These are phyloP conservation scores for Gamsiella multidivaricata DNA, from an alignment of 192 early-diverging fungal species.

Conservation along the genomic window DNA sequence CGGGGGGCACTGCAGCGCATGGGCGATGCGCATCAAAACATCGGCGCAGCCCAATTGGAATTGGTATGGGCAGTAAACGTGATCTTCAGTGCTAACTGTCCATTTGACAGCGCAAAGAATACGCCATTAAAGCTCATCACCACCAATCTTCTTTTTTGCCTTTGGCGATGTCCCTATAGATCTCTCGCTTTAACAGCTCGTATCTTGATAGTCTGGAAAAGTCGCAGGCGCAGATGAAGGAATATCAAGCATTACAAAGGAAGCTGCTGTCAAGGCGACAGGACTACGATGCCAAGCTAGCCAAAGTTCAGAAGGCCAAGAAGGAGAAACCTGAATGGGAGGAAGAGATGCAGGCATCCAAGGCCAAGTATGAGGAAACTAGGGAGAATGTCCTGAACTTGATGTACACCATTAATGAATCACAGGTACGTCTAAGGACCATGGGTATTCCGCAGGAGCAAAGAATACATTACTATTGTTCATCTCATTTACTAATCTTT, in stretches of 20 bases:
- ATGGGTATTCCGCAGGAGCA: too few species aligned
- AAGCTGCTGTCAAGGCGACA: slow-evolving; percentile 90
- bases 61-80: slow-evolving; percentile 29
- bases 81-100: too few species aligned
- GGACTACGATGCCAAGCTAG: slow-evolving; percentile 93
- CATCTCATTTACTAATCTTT: too few species aligned
- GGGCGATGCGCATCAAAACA: slow-evolving; percentile 53
- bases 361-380: slow-evolving; percentile 95
- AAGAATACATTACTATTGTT: too few species aligned
- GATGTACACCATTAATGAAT: slow-evolving; percentile 87
- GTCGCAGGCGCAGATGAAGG: slow-evolving; percentile 49
- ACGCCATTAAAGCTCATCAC: too few species aligned
- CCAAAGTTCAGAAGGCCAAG: slow-evolving; percentile 89
- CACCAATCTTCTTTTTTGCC: not conserved
- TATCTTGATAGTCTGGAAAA: slow-evolving; percentile 40
- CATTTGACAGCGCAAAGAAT: too few species aligned
- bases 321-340: slow-evolving; percentile 93
- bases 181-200: slow-evolving; percentile 36
- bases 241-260: slow-evolving; percentile 70
- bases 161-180: slow-evolving; percentile 25
- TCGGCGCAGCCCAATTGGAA: slow-evolving; percentile 39
- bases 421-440: slow-evolving; percentile 85
- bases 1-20: slow-evolving; percentile 40
- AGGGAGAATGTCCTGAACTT: slow-evolving; percentile 75
- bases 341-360: slow-evolving; percentile 89